Evolutionary conservation across 768 basidiomycete species (phyloP), one percentile per base, ranked within the genome.

Genomic region (Rhodotorula diobovata): DNA sequence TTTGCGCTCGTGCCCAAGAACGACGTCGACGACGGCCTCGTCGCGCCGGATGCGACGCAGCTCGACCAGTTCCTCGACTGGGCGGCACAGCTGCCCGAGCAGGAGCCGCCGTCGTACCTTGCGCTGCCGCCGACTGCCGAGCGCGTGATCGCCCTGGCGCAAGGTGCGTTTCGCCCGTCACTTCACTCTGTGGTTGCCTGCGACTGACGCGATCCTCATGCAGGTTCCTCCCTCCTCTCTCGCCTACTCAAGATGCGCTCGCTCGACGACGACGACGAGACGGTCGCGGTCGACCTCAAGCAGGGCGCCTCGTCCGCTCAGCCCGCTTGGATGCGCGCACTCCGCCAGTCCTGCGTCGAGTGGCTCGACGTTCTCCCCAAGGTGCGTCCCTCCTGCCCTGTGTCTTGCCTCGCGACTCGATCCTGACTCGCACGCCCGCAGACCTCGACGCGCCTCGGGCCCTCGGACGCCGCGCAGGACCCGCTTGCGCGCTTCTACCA

Each of bases 181-280:
- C n/a, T n/a, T 28, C 30, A 46, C 50, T 53, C 59, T 39, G 48
- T 16, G 55, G 14, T 10, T 61, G 16, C 15, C 34, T 8, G 39
- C 21, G 0, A 4, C 32, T 23, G 1, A n/a, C n/a, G 30, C 55
- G 35, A 54, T 28, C 28, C 55, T 30, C 53, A 70, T 30, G 8
- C 76, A 94, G 93, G 90, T 45, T 89, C 89, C 70, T 86, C 89
- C 69, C 84, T 95, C 28, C 85, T 98, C 55, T 84, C 86, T 59
- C 93, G 96, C 78, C 83, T 99, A 50, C 87, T 93, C 73, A 93
- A 93, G 83, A 95, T 96, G 93, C 85, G 92, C 64, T 90, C 87
- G 81, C 81, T 94, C 61, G 85, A 86, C 1, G 92, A 95, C 78
- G 92, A 93, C 70, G 90, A 93, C 48, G 91, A 93, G 58, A 86